A percentile compares a stretch with the other conserved stretches of the same genome.
These are phyloP conservation scores for Plasmopara halstedii DNA, from an alignment of 352 stramenopile species.

Conservation along the genomic window DNA sequence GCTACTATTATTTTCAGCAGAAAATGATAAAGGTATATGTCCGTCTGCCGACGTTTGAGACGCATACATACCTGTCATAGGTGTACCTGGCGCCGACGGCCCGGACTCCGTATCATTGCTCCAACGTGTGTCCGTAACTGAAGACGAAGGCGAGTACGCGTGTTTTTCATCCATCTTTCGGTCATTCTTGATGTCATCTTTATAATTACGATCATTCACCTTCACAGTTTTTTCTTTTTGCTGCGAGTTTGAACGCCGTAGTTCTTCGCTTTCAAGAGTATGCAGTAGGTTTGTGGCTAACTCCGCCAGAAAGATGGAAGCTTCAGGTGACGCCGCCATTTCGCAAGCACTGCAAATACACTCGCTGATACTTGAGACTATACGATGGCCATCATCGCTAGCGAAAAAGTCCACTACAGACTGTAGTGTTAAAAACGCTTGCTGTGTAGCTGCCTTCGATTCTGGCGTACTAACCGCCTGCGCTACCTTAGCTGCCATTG, in stretches of 20 bases:
- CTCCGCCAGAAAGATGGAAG: conserved; percentile 68
- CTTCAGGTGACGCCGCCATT: conserved; percentile 57
- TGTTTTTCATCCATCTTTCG: conserved; percentile 18
- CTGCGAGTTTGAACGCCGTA: conserved; percentile 17
- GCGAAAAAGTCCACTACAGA: conserved; percentile 70
- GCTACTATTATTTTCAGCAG: conserved; percentile 23
- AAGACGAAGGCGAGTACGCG: conserved; percentile 33
- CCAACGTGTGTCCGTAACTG: conserved; percentile 35
- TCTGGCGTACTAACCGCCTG: conserved; percentile 71
- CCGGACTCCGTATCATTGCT: conserved; percentile 54
- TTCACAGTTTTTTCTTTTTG: conserved; percentile 4
- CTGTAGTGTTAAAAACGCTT: conserved; percentile 59
- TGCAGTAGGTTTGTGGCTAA: conserved; percentile 70
- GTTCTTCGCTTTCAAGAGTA: conserved; percentile 47
- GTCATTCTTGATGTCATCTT: conserved; percentile 4
- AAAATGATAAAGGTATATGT: conserved; percentile 6
- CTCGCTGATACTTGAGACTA: conserved; percentile 47
- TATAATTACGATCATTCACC: neutral
- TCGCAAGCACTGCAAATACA: conserved; percentile 44
- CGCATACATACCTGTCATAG: conserved; percentile 17
- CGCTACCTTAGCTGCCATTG: conserved; percentile 49
- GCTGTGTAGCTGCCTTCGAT: conserved; percentile 50
- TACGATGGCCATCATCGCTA: conserved; percentile 41
- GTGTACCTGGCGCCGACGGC: conserved; percentile 26
- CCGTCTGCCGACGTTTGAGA: conserved; percentile 6